Evolutionary conservation across 257 asterid genomes (phyloP).

Genomic region (Nicotiana knightiana): DNA sequence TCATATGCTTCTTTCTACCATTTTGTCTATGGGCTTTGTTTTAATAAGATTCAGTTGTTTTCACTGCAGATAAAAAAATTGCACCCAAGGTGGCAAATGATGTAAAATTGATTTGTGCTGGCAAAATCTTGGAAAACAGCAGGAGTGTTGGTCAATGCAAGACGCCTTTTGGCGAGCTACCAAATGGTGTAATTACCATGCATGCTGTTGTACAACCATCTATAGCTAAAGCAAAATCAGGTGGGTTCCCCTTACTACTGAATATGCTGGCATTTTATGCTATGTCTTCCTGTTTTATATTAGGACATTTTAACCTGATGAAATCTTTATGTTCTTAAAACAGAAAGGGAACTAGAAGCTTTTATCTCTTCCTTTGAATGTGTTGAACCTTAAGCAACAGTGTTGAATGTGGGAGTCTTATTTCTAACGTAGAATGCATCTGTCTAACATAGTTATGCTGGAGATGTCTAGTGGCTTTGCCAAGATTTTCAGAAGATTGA

Average conservation of each 20-base stretch:
- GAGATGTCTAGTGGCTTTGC: neutral
- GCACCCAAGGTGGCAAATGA: constrained; percentile 77
- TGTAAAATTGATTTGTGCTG: constrained; percentile 74
- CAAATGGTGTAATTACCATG: constrained; percentile 70
- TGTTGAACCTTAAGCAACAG: neutral
- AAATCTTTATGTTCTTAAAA: neutral
- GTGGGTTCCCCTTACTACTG: constrained; percentile 24
- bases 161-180: constrained; percentile 71
- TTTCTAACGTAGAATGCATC: neutral
- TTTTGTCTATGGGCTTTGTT: neutral
- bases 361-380: neutral
- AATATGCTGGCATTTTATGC: neutral
- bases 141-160: constrained; percentile 80
- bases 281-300: neutral
- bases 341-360: neutral
- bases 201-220: constrained; percentile 93
- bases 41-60: constrained; percentile 13
- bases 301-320: neutral
- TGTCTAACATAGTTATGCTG: neutral
- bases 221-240: constrained; percentile 65
- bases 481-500: neutral
- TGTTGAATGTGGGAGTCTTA: neutral
- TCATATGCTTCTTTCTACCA: neutral
- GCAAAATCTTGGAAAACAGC: constrained; percentile 76
- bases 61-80: constrained; percentile 57